Evolutionary conservation across 495 filamentous ascomycete genomes (phyloP).

Genomic region (Penicilliopsis zonata): DNA sequence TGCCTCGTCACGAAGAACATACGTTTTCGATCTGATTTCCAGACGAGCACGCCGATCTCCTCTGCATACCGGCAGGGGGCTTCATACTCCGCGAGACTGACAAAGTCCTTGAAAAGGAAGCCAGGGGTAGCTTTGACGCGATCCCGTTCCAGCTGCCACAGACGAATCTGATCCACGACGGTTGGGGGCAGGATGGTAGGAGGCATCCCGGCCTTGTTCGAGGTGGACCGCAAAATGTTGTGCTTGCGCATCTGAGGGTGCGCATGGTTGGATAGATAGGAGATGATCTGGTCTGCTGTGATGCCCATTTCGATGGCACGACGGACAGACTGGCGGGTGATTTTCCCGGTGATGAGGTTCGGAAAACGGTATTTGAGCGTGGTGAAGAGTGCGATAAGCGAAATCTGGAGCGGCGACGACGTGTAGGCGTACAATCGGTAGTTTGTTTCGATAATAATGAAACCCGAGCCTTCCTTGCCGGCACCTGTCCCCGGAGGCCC

Average conservation of each 20-base stretch:
- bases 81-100: constrained; percentile 61
- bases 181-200: constrained; percentile 74
- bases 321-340: constrained; percentile 77
- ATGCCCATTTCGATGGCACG: constrained; percentile 83
- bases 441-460: constrained; percentile 97
- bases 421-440: constrained; percentile 97
- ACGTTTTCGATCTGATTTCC: constrained; percentile 65
- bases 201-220: constrained; percentile 21
- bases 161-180: constrained; percentile 90
- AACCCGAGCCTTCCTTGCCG: constrained; percentile 48
- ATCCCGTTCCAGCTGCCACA: constrained; percentile 97
- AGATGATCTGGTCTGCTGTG: constrained; percentile 87
- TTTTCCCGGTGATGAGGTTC: constrained; percentile 79
- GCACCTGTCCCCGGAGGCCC: constrained; percentile 20
- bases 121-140: constrained; percentile 72
- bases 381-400: constrained; percentile 82
- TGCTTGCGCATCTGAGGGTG: constrained; percentile 81
- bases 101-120: constrained; percentile 85
- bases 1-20: constrained; percentile 81
- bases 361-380: constrained; percentile 78
- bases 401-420: constrained; percentile 80
- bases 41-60: constrained; percentile 83
- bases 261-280: constrained; percentile 75
- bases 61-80: constrained; percentile 67
- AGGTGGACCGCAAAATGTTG: constrained; percentile 33